Percentiles rank a stretch among this genome's conserved stretches.
Conservation (phyloP, 495 filamentous ascomycete genomes). For the Margaritispora aquatica region DNA sequence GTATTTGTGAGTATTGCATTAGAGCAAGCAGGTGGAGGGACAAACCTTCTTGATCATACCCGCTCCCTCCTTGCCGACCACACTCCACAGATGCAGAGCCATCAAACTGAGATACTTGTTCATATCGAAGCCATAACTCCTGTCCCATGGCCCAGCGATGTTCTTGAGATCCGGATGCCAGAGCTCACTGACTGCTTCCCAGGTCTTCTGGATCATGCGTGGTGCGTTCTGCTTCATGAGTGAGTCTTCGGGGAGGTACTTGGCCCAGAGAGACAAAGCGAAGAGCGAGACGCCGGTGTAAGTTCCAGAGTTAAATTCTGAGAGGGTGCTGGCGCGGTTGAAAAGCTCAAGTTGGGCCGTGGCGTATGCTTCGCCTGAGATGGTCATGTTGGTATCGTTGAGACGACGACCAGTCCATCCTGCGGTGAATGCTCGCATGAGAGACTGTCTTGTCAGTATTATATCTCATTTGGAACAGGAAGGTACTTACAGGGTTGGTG, state of each 20-base stretch:
- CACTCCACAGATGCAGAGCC: conserved; percentile 32
- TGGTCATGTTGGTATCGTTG: conserved; percentile 33
- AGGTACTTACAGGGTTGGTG: conserved; percentile 28
- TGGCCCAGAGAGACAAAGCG: conserved; percentile 34
- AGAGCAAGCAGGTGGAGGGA: background rate
- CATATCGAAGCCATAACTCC: conserved; percentile 39
- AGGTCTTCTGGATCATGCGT: conserved; percentile 27
- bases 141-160: conserved; percentile 38
- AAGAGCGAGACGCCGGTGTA: conserved; percentile 38
- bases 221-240: conserved; percentile 28
- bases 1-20: conserved; percentile 6
- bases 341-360: conserved; percentile 33
- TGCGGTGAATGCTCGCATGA: conserved; percentile 36
- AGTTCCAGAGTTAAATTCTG: conserved; percentile 39
- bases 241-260: conserved; percentile 29
- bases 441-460: conserved; percentile 15
- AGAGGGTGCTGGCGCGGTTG: conserved; percentile 30
- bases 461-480: background rate
- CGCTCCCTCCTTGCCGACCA: conserved; percentile 28
- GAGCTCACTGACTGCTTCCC: conserved; percentile 28
- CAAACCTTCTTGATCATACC: conserved; percentile 9
- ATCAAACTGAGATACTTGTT: conserved; percentile 34
- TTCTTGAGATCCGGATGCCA: conserved; percentile 35
- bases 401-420: conserved; percentile 32
- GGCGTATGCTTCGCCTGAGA: conserved; percentile 29